Evolutionary conservation across 2,329 filamentous ascomycete species (phyloP).

Genomic region (Penicillium digitatum): DNA sequence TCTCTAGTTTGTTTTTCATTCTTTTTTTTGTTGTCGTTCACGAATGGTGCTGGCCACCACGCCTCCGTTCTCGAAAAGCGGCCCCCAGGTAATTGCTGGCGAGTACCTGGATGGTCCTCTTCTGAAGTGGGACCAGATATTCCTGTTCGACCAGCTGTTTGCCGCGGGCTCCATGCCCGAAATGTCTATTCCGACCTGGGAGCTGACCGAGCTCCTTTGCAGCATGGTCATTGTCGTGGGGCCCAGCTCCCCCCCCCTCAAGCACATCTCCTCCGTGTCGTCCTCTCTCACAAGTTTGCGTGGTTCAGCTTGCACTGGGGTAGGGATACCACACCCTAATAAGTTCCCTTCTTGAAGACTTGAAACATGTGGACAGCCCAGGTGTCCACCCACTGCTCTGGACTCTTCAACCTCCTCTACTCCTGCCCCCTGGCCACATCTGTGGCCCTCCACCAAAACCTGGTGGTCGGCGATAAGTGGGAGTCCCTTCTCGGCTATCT

Average conservation of each 20-base stretch:
- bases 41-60: background rate
- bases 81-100: slow-evolving; percentile 4
- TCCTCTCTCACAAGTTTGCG: slow-evolving; percentile 5
- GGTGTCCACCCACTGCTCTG: background rate
- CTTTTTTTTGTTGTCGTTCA: background rate
- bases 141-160: slow-evolving; percentile 2
- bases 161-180: background rate
- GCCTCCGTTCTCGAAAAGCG: slow-evolving; percentile 1
- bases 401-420: background rate
- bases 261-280: slow-evolving; percentile 2
- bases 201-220: slow-evolving; percentile 1
- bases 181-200: background rate
- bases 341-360: background rate
- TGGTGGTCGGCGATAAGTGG: background rate
- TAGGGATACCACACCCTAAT: slow-evolving; percentile 1
- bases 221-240: slow-evolving; percentile 9
- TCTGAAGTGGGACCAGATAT: background rate
- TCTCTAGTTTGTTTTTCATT: background rate
- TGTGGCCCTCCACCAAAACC: background rate
- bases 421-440: background rate
- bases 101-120: background rate
- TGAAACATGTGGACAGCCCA: background rate
- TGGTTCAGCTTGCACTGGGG: slow-evolving; percentile 10
- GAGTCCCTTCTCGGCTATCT: background rate
- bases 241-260: background rate